A percentile compares a stretch with the other conserved stretches of the same genome.
phyloP scores from a whole-genome alignment of 352 stramenopile species.

The Elongisporangium prolatum region DNA sequence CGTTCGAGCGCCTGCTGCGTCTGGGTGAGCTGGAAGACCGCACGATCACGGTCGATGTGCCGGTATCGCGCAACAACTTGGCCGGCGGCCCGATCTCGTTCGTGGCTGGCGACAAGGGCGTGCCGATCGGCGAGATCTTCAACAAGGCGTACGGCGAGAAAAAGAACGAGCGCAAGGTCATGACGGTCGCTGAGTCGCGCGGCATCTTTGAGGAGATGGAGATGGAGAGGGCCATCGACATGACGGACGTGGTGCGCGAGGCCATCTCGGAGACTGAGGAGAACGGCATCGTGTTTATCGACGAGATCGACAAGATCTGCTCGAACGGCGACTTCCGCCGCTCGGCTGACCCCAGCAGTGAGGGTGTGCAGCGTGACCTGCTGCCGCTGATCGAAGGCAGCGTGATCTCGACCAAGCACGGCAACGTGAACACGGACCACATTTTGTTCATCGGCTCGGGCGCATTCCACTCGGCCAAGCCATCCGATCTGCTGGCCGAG shows the following conservation, averaged over 20 bases:
- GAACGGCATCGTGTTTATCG: conserved; percentile 99
- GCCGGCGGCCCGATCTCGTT: conserved; percentile 61
- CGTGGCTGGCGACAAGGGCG: conserved; percentile 63
- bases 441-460: conserved; percentile 98
- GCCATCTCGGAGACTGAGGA: conserved; percentile 94
- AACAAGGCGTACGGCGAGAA: conserved; percentile 74
- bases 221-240: conserved; percentile 93
- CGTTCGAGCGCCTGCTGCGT: conserved; percentile 91
- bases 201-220: conserved; percentile 95
- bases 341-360: conserved; percentile 94
- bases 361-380: conserved; percentile 98
- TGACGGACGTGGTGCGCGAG: conserved; percentile 83
- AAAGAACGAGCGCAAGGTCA: conserved; percentile 89
- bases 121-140: conserved; percentile 66
- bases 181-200: conserved; percentile 93
- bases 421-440: conserved; percentile 99
- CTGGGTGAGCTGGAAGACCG: conserved; percentile 79
- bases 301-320: conserved; percentile 99
- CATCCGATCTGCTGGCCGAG: conserved; percentile 97
- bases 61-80: conserved; percentile 36
- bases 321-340: conserved; percentile 92
- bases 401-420: conserved; percentile 98
- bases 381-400: conserved; percentile 98
- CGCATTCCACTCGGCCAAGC: conserved; percentile 98
- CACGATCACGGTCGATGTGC: conserved; percentile 74